These are phyloP conservation scores for Nicotiana benthamiana DNA, from an alignment of 257 asterid species.

Conservation along the genomic window DNA sequence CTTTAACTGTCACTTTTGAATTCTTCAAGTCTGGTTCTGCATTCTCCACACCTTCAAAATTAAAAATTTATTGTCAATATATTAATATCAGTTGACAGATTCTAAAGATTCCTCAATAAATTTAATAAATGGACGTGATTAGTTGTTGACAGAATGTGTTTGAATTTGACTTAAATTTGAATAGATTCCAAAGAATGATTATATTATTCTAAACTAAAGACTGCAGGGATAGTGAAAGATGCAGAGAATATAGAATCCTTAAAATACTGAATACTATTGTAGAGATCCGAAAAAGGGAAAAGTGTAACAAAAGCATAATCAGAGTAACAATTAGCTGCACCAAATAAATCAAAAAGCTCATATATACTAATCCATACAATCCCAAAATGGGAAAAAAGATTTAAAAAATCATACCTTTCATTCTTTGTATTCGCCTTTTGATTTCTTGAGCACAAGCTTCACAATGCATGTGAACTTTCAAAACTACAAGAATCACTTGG, in stretches of 20 bases:
- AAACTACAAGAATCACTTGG: conserved; percentile 46
- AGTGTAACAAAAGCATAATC: conserved; percentile 19
- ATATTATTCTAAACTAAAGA: conserved; percentile 16
- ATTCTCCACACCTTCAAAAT: conserved; percentile 58
- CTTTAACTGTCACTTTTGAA: conserved; percentile 70
- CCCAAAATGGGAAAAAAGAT: neutral
- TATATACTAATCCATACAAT: neutral
- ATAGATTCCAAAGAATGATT: conserved; percentile 21
- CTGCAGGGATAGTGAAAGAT: conserved; percentile 21
- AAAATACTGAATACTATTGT: neutral
- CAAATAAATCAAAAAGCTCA: neutral
- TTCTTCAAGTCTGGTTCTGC: conserved; percentile 72
- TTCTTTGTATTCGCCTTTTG: conserved; percentile 60
- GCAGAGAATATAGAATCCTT: conserved; percentile 17
- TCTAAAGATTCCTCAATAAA: neutral
- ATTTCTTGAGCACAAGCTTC: conserved; percentile 97
- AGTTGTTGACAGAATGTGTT: conserved; percentile 17
- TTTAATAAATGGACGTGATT: neutral
- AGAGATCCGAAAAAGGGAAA: conserved; percentile 29
- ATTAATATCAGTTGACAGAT: neutral
- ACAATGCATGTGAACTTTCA: conserved; percentile 93
- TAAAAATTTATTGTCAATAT: neutral
- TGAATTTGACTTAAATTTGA: conserved; percentile 11
- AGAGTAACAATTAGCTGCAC: conserved; percentile 5
- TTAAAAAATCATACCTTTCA: conserved; percentile 51